phyloP scores from a whole-genome alignment of 2,329 filamentous ascomycete species.

The Alternaria sp. region DNA sequence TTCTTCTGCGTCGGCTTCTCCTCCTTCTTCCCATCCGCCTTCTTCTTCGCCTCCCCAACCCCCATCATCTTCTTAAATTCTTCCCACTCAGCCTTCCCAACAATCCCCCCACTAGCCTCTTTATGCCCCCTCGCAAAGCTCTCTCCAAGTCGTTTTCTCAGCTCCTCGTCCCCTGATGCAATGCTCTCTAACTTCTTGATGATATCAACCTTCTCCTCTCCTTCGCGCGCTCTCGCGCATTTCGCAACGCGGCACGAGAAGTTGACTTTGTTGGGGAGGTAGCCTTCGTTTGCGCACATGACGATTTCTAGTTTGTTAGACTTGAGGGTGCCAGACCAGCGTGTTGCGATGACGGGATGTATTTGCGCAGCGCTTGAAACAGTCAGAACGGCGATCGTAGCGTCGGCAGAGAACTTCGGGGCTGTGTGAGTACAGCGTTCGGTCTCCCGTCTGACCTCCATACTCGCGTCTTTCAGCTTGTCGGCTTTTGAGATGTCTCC shows the following conservation, averaged over 20 bases:
- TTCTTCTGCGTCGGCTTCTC: conserved; percentile 37
- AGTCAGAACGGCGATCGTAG: conserved; percentile 66
- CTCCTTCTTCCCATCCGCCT: conserved; percentile 42
- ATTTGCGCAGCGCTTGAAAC: conserved; percentile 67
- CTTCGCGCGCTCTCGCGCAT: conserved; percentile 59
- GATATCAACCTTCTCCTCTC: conserved; percentile 64
- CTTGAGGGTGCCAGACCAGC: conserved; percentile 68
- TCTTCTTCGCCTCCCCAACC: conserved; percentile 60
- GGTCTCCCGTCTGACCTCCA: conserved; percentile 67
- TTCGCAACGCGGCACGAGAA: conserved; percentile 70
- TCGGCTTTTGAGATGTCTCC: conserved; percentile 58
- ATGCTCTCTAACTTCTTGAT: conserved; percentile 63
- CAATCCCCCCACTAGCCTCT: conserved; percentile 70
- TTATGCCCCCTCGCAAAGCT: conserved; percentile 72
- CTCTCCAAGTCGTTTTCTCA: conserved; percentile 62
- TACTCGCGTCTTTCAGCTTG: conserved; percentile 60
- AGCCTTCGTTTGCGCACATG: conserved; percentile 71
- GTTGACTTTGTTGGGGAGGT: conserved; percentile 67
- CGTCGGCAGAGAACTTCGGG: conserved; percentile 69
- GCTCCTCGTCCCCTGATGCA: conserved; percentile 47
- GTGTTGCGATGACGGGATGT: conserved; percentile 70
- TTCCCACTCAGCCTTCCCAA: conserved; percentile 66
- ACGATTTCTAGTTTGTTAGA: conserved; percentile 67
- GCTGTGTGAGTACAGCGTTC: conserved; percentile 66
- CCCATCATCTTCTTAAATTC: conserved; percentile 66